Base-by-base conservation (phyloP, 2,329 filamentous ascomycete genomes). In the Fonsecaea pedrosoi region DNA sequence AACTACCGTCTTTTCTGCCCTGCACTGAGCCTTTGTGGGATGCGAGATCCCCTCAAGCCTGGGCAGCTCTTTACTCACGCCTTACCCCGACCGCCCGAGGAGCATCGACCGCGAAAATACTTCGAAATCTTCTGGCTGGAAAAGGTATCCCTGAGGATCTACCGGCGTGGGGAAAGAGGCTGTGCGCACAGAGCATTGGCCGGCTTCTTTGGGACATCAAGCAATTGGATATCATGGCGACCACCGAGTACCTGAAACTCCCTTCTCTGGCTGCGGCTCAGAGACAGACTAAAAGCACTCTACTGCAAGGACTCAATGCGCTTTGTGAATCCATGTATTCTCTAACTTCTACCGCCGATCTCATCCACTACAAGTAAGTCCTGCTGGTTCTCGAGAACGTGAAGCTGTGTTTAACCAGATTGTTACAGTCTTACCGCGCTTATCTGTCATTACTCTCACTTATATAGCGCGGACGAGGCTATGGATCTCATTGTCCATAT, bases 331-430 rank as follows among this genome's bases (percentile, higher is more conserved):
- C 65, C 8, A 70, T 70, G 65, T 65, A 67, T 53, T 30, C 54
- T 21, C 55, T 62, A n/a, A 42, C 59, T n/a, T 63, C 65, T 9
- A 70, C 68, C 5, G 62, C 68, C 3, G 68, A 70, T 37, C 38
- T 70, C 35, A 70, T 70, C 30, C 64, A 70, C 42, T 67, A 70
- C 68, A 70, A 70, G 67, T 69, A 56, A 60, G 67, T 69, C n/a
- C 38, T 21, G 21, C 12, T 42, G 1, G 5, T 55, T 8, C n/a
- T n/a, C 53, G 18, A 37, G 6, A 32, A 21, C 10, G 6, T 6
- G 13, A 21, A 57, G 30, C 6, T 21, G 13, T n/a, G 37, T 25
- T 45, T 69, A 21, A 66, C 37, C 18, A 42, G n/a, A 30, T 2
- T 5, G 40, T 18, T 48, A 34, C 64, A 69, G 67, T 53, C 42